A percentile compares a stretch with the other conserved stretches of the same genome.
These are phyloP conservation scores for Adansonia grandidieri DNA, from an alignment of 441 rosid species.

Conservation along the genomic window DNA sequence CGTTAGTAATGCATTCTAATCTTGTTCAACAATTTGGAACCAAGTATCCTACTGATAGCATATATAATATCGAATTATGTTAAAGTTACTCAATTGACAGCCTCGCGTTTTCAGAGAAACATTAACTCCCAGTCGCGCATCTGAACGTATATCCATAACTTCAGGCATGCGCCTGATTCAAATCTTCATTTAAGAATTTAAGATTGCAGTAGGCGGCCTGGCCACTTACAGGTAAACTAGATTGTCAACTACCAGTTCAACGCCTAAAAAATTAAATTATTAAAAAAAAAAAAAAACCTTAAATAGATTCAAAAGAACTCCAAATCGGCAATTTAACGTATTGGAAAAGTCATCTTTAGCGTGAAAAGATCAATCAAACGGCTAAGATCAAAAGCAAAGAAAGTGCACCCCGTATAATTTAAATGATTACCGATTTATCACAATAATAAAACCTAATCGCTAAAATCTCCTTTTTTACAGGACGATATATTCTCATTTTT, in stretches of 20 bases:
- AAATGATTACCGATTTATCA: not conserved
- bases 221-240: not conserved
- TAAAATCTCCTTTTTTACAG: not conserved
- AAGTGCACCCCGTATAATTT: not conserved
- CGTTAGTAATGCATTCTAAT: not conserved
- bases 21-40: not conserved
- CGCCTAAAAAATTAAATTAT: not conserved
- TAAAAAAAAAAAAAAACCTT: not conserved
- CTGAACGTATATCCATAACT: not conserved
- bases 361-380: conserved; percentile 11
- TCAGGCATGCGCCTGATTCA: conserved; percentile 1
- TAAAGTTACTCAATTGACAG: too few relatives aligned
- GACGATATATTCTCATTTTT: not conserved
- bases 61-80: not conserved
- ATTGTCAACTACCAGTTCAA: not conserved
- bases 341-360: not conserved
- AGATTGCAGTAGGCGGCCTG: not conserved
- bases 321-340: not conserved
- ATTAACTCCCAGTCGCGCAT: not conserved
- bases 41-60: not conserved
- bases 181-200: not conserved
- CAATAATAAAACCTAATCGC: not conserved
- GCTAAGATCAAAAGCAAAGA: conserved; percentile 17
- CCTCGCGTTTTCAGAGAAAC: not conserved
- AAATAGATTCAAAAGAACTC: not conserved